Percentiles rank a stretch among this genome's conserved stretches.
These are phyloP conservation scores for Colletotrichum endophyticum DNA, from an alignment of 2,329 filamentous ascomycete genomes.

Conservation along the genomic window DNA sequence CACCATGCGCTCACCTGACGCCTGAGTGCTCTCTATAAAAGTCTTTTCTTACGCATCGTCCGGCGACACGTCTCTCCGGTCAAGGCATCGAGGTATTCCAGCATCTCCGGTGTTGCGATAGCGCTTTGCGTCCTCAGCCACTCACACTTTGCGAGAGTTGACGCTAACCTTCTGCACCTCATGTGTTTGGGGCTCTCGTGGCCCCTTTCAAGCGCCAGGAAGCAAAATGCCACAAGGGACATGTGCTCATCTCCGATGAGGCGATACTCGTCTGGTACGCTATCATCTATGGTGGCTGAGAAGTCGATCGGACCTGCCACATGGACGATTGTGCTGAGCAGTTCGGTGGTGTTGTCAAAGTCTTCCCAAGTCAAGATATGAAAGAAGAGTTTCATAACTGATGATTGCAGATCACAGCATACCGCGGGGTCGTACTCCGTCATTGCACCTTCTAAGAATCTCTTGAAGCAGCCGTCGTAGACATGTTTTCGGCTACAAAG, in stretches of 20 bases:
- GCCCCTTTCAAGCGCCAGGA: accelerated
- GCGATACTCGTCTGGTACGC: accelerated
- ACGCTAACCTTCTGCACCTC: not conserved
- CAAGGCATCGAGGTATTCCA: accelerated
- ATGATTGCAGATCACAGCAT: not conserved
- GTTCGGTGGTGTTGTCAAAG: not conserved
- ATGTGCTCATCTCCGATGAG: accelerated
- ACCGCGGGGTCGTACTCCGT: not conserved
- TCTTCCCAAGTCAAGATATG: accelerated
- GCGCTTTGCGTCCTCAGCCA: not conserved
- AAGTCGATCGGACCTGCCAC: not conserved
- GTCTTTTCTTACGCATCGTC: accelerated
- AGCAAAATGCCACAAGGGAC: accelerated
- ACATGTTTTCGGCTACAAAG: too few species aligned
- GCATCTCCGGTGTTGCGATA: not conserved
- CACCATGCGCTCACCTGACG: not conserved
- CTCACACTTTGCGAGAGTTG: accelerated
- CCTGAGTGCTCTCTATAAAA: not conserved
- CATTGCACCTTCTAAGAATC: not conserved
- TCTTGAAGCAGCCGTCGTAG: not conserved
- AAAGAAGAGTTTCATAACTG: not conserved
- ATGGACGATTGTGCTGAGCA: accelerated
- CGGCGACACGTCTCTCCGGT: not conserved
- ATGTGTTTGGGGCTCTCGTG: accelerated
- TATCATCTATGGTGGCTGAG: accelerated